phyloP scores from a whole-genome alignment of 139 green algal species.

The Monoraphidium neglectum region DNA sequence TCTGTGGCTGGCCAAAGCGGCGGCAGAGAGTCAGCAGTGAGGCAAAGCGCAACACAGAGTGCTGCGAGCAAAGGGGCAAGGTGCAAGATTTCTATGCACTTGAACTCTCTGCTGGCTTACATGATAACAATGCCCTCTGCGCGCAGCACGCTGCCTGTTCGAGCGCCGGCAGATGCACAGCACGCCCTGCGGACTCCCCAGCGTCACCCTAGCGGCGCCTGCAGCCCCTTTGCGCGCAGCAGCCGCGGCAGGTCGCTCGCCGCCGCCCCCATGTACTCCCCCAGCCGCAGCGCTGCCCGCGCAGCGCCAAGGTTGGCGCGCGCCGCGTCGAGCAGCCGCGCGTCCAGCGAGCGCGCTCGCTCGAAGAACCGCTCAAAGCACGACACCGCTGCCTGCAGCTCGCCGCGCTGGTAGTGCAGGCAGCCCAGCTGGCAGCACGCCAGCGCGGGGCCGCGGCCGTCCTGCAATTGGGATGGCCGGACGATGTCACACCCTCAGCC shows the following conservation, averaged over 20 bases:
- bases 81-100: no score
- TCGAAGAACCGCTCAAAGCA: constrained; percentile 86
- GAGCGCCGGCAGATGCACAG: no score
- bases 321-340: constrained; percentile 61
- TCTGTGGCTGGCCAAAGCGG: no score
- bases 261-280: constrained; percentile 50
- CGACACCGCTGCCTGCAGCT: constrained; percentile 37
- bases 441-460: constrained; percentile 56
- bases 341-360: constrained; percentile 57
- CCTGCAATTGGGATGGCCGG: constrained; percentile 6
- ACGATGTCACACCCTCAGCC: no score
- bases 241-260: constrained; percentile 47
- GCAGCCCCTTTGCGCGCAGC: constrained; percentile 55
- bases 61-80: no score
- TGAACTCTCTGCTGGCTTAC: no score
- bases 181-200: no score
- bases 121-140: no score
- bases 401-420: constrained; percentile 58
- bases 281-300: constrained; percentile 46
- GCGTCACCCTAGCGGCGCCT: neutral
- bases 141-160: no score
- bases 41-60: no score
- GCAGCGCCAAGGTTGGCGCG: constrained; percentile 72
- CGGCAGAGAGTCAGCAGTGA: no score
- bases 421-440: constrained; percentile 73